Evolutionary conservation across 2,329 filamentous ascomycete genomes (phyloP).

Genomic region (Apiospora koreana): DNA sequence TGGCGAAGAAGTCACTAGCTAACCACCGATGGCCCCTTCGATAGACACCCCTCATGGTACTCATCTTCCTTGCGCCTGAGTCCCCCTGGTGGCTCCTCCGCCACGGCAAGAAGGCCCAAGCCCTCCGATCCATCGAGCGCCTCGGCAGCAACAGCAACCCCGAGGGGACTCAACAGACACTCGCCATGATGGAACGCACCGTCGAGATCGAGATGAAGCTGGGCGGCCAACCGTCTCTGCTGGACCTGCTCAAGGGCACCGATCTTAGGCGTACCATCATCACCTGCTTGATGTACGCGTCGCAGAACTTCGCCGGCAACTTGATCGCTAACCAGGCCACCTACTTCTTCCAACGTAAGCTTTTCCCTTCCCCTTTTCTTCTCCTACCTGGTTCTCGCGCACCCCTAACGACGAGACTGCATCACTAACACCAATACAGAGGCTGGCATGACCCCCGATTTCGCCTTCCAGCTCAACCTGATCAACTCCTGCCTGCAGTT

Average conservation of each 20-base stretch:
- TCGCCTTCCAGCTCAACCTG: constrained; percentile 27
- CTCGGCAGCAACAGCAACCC: constrained; percentile 23
- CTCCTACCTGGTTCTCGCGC: too few relatives aligned
- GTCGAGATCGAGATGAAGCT: constrained; percentile 34
- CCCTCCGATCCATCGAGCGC: constrained; percentile 30
- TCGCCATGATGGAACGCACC: constrained; percentile 41
- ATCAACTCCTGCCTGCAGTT: constrained; percentile 35
- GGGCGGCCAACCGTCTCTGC: constrained; percentile 31
- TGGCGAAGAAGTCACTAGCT: background rate
- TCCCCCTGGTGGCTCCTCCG: constrained; percentile 17
- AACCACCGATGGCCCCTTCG: constrained; percentile 26
- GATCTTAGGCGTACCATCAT: constrained; percentile 36
- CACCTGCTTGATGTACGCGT: constrained; percentile 26
- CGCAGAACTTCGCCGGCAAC: constrained; percentile 43
- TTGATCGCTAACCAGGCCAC: constrained; percentile 26
- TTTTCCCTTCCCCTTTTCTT: constrained; percentile 20
- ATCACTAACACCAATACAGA: constrained; percentile 19
- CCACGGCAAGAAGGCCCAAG: constrained; percentile 27
- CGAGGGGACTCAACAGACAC: constrained; percentile 47
- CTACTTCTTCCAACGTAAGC: constrained; percentile 35
- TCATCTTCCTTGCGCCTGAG: constrained; percentile 15
- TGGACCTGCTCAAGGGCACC: constrained; percentile 41
- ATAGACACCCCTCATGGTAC: constrained; percentile 26
- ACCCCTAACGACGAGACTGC: too few relatives aligned
- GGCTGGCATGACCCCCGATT: constrained; percentile 24